Percentiles rank a stretch among this genome's conserved stretches.
Evolutionary conservation across 257 asterid species (phyloP).

Genomic region (Salvia rosmarinus): DNA sequence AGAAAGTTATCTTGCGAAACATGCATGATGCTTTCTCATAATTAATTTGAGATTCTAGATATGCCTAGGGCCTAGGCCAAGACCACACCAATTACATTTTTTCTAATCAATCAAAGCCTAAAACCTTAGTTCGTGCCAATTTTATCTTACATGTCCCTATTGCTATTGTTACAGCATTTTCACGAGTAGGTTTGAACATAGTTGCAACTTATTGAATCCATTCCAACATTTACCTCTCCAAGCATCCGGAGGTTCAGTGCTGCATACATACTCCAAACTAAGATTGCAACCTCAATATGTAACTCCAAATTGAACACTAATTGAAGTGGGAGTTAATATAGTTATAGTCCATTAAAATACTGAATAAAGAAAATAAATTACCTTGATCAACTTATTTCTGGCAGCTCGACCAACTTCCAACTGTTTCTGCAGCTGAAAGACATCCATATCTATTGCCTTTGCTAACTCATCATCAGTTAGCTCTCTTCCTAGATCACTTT

Average conservation of each 20-base stretch:
- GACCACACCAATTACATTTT: background rate
- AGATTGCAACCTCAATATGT: background rate
- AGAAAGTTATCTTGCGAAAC: background rate
- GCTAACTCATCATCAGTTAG: slow-evolving; percentile 69
- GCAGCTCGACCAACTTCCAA: slow-evolving; percentile 87
- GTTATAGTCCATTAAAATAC: background rate
- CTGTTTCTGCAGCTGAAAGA: slow-evolving; percentile 55
- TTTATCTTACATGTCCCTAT: background rate
- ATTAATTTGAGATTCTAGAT: background rate
- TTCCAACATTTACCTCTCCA: background rate
- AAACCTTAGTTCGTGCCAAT: background rate
- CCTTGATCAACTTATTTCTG: slow-evolving; percentile 90
- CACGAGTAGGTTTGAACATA: background rate
- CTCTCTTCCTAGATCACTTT: slow-evolving; percentile 68
- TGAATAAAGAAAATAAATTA: slow-evolving; percentile 27
- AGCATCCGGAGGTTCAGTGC: background rate
- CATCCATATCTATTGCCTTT: slow-evolving; percentile 51
- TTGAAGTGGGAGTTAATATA: background rate
- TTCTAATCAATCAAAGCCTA: background rate
- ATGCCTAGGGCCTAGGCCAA: background rate
- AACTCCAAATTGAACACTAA: background rate
- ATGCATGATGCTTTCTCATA: background rate
- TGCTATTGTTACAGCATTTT: background rate
- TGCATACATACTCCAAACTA: background rate
- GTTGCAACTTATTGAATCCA: background rate